phyloP scores from a whole-genome alignment of 176 grass and related monocot species.

The Lolium rigidum region DNA sequence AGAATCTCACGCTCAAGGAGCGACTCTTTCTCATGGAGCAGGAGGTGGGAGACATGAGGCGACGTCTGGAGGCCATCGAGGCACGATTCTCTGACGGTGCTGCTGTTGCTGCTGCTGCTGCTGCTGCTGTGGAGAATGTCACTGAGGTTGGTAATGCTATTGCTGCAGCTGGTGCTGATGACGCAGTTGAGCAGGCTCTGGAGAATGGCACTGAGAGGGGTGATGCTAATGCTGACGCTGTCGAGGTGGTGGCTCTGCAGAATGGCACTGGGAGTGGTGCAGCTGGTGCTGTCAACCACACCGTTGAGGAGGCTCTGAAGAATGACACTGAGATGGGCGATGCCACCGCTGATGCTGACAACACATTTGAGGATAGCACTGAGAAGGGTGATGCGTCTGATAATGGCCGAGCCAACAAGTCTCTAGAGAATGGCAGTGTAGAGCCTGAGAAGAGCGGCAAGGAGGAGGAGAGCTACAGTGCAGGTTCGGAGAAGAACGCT shows the following conservation, averaged over 20 bases:
- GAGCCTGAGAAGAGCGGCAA: background rate
- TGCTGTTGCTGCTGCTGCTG: background rate
- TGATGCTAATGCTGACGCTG: slow-evolving; percentile 6
- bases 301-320: slow-evolving; percentile 17
- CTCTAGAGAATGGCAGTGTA: background rate
- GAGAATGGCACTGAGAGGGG: background rate
- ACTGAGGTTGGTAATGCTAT: background rate
- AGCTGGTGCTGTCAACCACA: slow-evolving; percentile 17
- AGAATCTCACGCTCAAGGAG: slow-evolving; percentile 83
- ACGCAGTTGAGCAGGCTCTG: slow-evolving; percentile 33
- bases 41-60: slow-evolving; percentile 74
- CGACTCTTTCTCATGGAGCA: slow-evolving; percentile 82
- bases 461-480: background rate
- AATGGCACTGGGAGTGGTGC: background rate
- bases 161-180: slow-evolving; percentile 24
- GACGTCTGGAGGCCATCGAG: slow-evolving; percentile 43
- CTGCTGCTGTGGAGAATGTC: slow-evolving; percentile 21
- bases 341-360: background rate
- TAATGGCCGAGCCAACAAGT: background rate
- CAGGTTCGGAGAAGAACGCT: slow-evolving; percentile 16
- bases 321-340: slow-evolving; percentile 1
- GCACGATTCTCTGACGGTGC: slow-evolving; percentile 19
- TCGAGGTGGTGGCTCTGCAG: slow-evolving; percentile 16
- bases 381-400: background rate
- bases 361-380: background rate